Evolutionary conservation across 2,329 filamentous ascomycete species (phyloP).

Genomic region (Xylariaceae sp.): DNA sequence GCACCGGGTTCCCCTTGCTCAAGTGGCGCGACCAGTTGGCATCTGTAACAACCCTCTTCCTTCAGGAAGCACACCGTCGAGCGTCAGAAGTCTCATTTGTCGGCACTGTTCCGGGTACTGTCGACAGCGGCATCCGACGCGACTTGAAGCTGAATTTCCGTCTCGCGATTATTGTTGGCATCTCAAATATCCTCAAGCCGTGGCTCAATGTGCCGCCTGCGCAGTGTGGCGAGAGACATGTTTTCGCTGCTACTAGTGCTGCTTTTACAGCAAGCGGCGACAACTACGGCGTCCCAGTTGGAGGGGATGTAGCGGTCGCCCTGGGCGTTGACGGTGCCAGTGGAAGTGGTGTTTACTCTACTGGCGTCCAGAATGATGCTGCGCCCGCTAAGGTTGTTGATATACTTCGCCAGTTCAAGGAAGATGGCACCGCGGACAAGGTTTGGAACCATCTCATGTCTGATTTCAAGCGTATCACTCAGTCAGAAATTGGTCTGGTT

Average conservation of each 20-base stretch:
- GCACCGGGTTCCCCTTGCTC: conserved; percentile 4
- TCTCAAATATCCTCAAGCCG: conserved; percentile 6
- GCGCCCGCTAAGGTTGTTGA: conserved; percentile 20
- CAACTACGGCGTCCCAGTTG: not conserved
- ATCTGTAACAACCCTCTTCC: conserved; percentile 12
- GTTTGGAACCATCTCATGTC: conserved; percentile 23
- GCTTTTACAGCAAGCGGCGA: conserved; percentile 22
- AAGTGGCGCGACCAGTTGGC: conserved; percentile 15
- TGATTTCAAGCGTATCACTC: conserved; percentile 9
- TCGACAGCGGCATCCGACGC: conserved; percentile 19
- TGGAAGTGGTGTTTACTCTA: conserved; percentile 9
- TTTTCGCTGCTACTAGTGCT: conserved; percentile 33
- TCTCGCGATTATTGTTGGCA: conserved; percentile 1
- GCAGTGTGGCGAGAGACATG: conserved; percentile 34
- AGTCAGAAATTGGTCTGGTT: too few relatives aligned
- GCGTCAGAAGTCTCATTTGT: conserved; percentile 19
- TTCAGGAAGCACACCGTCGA: conserved; percentile 11
- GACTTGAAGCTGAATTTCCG: conserved; percentile 5
- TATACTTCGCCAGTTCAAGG: conserved; percentile 26
- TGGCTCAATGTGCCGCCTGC: conserved; percentile 14
- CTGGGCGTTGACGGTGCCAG: conserved; percentile 4
- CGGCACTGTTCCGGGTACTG: conserved; percentile 16
- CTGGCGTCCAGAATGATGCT: conserved; percentile 4
- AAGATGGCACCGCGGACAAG: conserved; percentile 30
- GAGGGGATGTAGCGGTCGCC: not conserved